Evolutionary conservation across 805 yeast genomes (phyloP).

Genomic region (Candida ovalis): DNA sequence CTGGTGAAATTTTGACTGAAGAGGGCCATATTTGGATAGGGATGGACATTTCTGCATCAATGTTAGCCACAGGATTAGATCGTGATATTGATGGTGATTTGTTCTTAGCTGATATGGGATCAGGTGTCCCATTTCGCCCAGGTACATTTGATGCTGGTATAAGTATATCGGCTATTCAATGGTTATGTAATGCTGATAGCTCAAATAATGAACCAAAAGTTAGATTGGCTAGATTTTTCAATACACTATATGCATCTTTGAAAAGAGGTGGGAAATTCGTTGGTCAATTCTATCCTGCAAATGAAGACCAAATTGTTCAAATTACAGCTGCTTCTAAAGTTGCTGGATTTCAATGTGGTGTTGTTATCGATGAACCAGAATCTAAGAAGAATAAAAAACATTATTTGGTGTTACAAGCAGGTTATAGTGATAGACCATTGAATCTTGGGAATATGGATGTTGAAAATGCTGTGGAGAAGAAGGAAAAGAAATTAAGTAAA

Average conservation of each 20-base stretch:
- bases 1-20: constrained; percentile 90
- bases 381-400: constrained; percentile 87
- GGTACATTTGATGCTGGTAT: constrained; percentile 97
- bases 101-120: constrained; percentile 88
- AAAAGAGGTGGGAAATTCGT: constrained; percentile 96
- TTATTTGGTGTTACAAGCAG: constrained; percentile 86
- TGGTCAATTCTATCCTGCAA: constrained; percentile 93
- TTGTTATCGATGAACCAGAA: constrained; percentile 91
- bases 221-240: constrained; percentile 78
- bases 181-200: constrained; percentile 96
- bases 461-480: constrained; percentile 51
- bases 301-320: constrained; percentile 77
- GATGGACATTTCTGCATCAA: constrained; percentile 92
- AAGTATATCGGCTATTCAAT: constrained; percentile 91
- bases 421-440: constrained; percentile 66
- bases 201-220: constrained; percentile 76
- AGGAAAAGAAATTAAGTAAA: constrained; percentile 39
- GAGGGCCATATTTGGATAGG: constrained; percentile 96
- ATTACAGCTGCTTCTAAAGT: constrained; percentile 83
- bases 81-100: constrained; percentile 93
- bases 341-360: constrained; percentile 95
- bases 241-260: constrained; percentile 79
- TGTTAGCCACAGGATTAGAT: constrained; percentile 92
- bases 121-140: constrained; percentile 91
- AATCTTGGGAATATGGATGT: constrained; percentile 78